Evolutionary conservation across 2,329 filamentous ascomycete genomes (phyloP), one percentile per base, ranked within the genome.

Genomic region (Endoconidiophora polonica): DNA sequence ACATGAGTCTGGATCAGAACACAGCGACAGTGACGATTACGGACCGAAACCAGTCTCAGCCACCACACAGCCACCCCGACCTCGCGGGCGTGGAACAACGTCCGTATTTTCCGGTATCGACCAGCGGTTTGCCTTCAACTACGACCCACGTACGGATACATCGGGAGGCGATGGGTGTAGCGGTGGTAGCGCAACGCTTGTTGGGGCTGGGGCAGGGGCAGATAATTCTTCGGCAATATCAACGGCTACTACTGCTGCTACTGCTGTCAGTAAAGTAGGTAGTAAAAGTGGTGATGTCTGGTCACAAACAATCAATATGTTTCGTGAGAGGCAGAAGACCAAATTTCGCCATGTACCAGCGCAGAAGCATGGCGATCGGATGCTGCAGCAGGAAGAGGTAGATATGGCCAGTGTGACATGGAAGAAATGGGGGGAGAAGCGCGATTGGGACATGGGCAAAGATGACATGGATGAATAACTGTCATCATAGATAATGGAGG

Each of bases 241-340:
- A 12, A 33, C 3, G 7, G 12, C 12, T 12, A 33, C 4, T 9
- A 33, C 29, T 3, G 29, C 29, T 10, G 7, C 29, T 33, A 33
- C 29, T 33, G 14, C 5, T 14, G 22, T 24, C 24, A 20, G 23
- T 22, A 16, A 7, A 6, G 22, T 6, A 24, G 39, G 16, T n/a
- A 22, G 18, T 7, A 18, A 16, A 18, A 63, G 62, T 20, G 71
- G 70, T 24, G 78, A 81, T 54, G 77, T 85, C 53, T 94, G 86
- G 87, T 83, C 85, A 42, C 76, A 85, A 57, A 79, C 83, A 1
- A 68, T 91, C 1, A 86, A 94, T 63, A 79, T 81, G 3, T 71
- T 86, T 50, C 75, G 82, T 38, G 86, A 94, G 60, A 77, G 86
- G n/a, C 76, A 85, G 56, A 80, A 79, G 56, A 47, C 39, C 5